A percentile compares a stretch with the other conserved stretches of the same genome.
Evolutionary conservation across 1,284 basidiomycete species (phyloP).

Genomic region (Gymnopus androsaceus): DNA sequence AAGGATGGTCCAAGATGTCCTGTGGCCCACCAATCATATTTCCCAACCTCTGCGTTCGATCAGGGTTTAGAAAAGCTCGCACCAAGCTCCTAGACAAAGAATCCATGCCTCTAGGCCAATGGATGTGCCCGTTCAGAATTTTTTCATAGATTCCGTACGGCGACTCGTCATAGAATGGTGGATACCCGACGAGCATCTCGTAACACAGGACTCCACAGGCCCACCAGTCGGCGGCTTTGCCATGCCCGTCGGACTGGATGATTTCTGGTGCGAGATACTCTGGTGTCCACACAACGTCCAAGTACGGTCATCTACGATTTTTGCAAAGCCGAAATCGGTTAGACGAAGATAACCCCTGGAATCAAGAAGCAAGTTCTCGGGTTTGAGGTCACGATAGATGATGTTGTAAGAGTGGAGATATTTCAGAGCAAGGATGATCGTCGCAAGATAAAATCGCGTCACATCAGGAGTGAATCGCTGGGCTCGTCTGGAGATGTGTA

Average conservation of each 20-base stretch:
- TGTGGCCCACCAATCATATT: conserved; percentile 94
- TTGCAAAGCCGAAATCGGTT: conserved; percentile 98
- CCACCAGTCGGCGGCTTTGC: conserved; percentile 99
- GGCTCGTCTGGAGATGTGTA: conserved; percentile 86
- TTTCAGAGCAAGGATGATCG: conserved; percentile 93
- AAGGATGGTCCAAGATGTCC: conserved; percentile 91
- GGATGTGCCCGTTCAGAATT: conserved; percentile 87
- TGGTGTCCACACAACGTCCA: conserved; percentile 99
- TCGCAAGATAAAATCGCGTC: conserved; percentile 97
- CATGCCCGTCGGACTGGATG: conserved; percentile 96
- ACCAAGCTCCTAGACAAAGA: conserved; percentile 73
- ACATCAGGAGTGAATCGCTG: conserved; percentile 97
- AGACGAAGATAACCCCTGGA: conserved; percentile 96
- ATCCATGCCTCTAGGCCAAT: conserved; percentile 91
- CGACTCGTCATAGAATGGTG: conserved; percentile 92
- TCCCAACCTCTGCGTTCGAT: conserved; percentile 89
- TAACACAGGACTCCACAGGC: conserved; percentile 96
- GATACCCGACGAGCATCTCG: conserved; percentile 95
- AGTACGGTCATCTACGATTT: conserved; percentile 97
- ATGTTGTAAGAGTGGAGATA: conserved; percentile 98
- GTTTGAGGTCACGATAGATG: conserved; percentile 98
- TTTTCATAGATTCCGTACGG: conserved; percentile 96
- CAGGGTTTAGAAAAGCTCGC: conserved; percentile 90
- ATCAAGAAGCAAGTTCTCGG: conserved; percentile 94
- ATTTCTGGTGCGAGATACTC: conserved; percentile 96